Evolutionary conservation across 345 rosid species (phyloP), one percentile per base, ranked within the genome.

Genomic region (Eucalyptus brandiana): DNA sequence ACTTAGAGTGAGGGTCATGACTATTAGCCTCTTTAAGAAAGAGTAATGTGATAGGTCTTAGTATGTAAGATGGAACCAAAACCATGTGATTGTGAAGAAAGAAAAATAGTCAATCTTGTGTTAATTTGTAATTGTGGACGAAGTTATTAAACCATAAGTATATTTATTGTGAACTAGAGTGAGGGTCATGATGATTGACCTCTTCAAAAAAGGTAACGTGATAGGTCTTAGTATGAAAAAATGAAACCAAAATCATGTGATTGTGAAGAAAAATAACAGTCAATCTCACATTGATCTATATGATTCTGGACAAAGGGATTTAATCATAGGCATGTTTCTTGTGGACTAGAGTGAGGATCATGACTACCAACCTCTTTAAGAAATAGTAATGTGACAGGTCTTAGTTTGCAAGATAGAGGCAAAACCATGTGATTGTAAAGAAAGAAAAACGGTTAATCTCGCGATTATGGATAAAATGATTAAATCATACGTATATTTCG

Each of bases 181-280:
- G 30, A 88, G 34, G 32, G 9, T 62, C 69, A 62, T 62, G 69
- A 30, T 4, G 4, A 28, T 62, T 62, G 32, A 62, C 5, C 69
- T 62, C 69, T 28, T 62, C 4, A 62, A 13, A 34, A 62, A 62
- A 30, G 17, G 34, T 62, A 28, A 28, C 0, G 18, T 28, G 17
- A 7, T 28, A 28, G 4, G 8, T 28, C 18, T 13, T 5, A 24
- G 13, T 56, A 9, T 56, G 30, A 23, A 93, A 93, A 89, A 90
- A 85, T 69, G 92, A 85, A 40, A 72, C 88, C 49, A 86, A 67
- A 53, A 88, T 67, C 8, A 90, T 87, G 44, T 88, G 92, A 92
- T 83, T 21, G 50, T 83, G 19, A 26, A 83, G 9, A 83, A 83
- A 49, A 45, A 24, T 23, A 40, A 30, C 3, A 4, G 19, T 83